A percentile compares a stretch with the other conserved stretches of the same genome.
Conservation (phyloP, 352 stramenopile genomes). For the Ophiocytium majus region DNA sequence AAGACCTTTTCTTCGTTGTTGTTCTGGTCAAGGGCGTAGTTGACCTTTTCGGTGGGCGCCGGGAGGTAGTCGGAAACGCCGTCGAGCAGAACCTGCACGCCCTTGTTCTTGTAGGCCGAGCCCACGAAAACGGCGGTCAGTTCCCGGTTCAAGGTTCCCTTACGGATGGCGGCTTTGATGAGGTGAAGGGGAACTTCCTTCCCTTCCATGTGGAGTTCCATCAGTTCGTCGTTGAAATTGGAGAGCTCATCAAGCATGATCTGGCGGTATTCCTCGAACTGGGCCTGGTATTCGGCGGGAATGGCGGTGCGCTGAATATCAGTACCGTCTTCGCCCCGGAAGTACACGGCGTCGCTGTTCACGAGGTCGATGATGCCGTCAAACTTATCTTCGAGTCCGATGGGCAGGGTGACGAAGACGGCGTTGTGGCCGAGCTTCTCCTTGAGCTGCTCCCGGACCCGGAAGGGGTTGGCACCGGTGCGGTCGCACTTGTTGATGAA, state of each 20-base stretch:
- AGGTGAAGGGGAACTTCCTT: constrained; percentile 79
- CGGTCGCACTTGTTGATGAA: too few species aligned
- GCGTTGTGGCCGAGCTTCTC: constrained; percentile 93
- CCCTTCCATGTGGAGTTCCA: constrained; percentile 94
- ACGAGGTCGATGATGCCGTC: constrained; percentile 93
- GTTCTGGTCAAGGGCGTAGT: constrained; percentile 85
- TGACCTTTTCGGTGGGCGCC: constrained; percentile 81
- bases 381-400: constrained; percentile 88
- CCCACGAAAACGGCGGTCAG: constrained; percentile 99
- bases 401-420: constrained; percentile 88
- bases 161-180: constrained; percentile 84
- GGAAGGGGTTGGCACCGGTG: too few species aligned
- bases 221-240: too few species aligned
- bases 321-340: not conserved
- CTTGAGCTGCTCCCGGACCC: constrained; percentile 78
- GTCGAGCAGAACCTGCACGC: constrained; percentile 93
- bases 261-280: too few species aligned
- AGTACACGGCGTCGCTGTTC: constrained; percentile 39
- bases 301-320: too few species aligned
- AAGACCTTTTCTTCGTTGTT: not conserved
- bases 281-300: too few species aligned
- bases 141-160: constrained; percentile 91
- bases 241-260: too few species aligned
- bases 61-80: constrained; percentile 93
- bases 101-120: constrained; percentile 92